Base-by-base conservation (phyloP, 441 rosid species). In the Raphanus hybrid region DNA sequence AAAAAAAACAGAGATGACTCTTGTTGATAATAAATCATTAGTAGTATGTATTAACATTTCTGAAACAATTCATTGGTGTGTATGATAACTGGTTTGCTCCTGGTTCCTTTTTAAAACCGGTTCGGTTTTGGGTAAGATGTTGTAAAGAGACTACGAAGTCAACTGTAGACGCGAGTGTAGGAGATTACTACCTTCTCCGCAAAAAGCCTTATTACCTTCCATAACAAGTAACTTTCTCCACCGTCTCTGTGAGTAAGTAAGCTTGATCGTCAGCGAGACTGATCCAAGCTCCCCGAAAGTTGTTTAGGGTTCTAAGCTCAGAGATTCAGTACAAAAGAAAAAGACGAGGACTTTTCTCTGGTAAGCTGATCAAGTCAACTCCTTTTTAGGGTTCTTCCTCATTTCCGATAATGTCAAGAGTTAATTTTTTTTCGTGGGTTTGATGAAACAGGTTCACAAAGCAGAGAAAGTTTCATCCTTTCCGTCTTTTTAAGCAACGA, bases 391-490 rank as follows among this genome's bases (percentile, higher is more conserved):
- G 8, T 32, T 59, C 65, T 39, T 12, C 57, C 39, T 2, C 67
- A 20, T 43, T 43, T 71, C n/a, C 8, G 48, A 69, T 27, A 26
- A 67, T 67, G 41, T 27, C 7, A 23, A 6, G 16, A 5, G 29
- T 64, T 15, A 3, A 45, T 1, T 4, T 27, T n/a, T n/a, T n/a
- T 23, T 67, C 14, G 5, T 14, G 26, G 45, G 64, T 34, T 58
- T 39, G 63, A 70, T 55, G 74, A 70, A 52, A 70, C 57, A 37
- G 84, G 91, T 78, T 88, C 82, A 81, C 83, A 87, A 35, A 80
- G 87, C 92, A 58, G 82, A 89, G 89, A 89, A 86, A 80, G 84
- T 78, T 50, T 87, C 85, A 54, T 70, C 77, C 23, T 10, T 12
- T 61, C 1, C 7, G 65, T 61, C 41, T 61, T 29, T 4, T 12